Evolutionary conservation across 805 yeast species (phyloP), one percentile per base, ranked within the genome.

Genomic region (Wickerhamia fluorescens): DNA sequence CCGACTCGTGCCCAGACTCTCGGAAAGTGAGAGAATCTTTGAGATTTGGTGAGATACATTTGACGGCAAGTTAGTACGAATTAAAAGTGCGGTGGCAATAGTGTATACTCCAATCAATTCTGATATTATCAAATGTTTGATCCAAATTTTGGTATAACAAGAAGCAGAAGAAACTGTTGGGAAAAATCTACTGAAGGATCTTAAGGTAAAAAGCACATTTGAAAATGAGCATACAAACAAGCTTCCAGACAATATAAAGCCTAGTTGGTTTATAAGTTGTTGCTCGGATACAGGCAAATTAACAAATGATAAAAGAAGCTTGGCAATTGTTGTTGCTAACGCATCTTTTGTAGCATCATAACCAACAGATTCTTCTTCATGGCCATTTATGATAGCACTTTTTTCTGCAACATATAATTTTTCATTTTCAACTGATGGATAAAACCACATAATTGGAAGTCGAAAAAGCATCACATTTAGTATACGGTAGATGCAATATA

Each of bases 181-280:
- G n/a, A 44, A 23, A 15, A 53, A 35, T 20, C 47, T 42, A 7
- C 57, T 50, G 10, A 78, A 51, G 19, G 78, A 77, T 23, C 72
- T 66, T 34, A 79, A 68, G 0, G 88, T 78, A 23, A 67, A 55
- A 27, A 68, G 49, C 1, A 80, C 87, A 31, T 78, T 78, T 15
- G 80, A 75, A 41, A 80, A 66, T 1, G 85, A 75, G 34, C 80
- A 68, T 1, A 72, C 44, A 41, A 80, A 79, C 29, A 80, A 57
- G 10, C 68, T 63, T 7, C 78, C 73, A 1, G 84, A 73, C 10
- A 79, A 45, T 3, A 73, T 37, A 34, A 79, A 64, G 25, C 72
- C 59, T 22, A 71, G 51, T 40, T 62, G 69, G 32, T 62, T 63
- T 15, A 66, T 56, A 35, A 68, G 47, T 36, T 56, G 65, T 2